Percentiles rank a stretch among this genome's conserved stretches.
Conservation (phyloP, 257 asterid species). For the Mentha longifolia region DNA sequence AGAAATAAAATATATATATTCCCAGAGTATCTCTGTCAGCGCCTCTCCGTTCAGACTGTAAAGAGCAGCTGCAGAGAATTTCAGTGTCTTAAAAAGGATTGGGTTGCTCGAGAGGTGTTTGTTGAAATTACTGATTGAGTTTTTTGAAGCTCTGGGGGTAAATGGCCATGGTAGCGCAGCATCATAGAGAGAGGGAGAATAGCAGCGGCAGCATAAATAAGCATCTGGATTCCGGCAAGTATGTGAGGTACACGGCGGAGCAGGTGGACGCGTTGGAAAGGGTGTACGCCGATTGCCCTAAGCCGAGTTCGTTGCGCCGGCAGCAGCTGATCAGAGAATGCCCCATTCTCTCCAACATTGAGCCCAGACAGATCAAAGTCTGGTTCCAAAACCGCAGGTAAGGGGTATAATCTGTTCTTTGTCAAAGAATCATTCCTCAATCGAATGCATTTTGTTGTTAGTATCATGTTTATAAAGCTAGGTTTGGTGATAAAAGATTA, state of each 20-base stretch:
- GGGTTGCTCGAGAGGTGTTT: background rate
- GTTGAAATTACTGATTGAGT: conserved; percentile 12
- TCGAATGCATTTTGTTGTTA: background rate
- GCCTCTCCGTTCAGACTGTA: conserved; percentile 24
- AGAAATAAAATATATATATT: conserved; percentile 26
- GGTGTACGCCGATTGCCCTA: conserved; percentile 88
- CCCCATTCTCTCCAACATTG: conserved; percentile 81
- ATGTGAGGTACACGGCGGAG: conserved; percentile 88
- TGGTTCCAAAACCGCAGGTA: conserved; percentile 98
- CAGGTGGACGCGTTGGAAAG: conserved; percentile 96
- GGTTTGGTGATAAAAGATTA: background rate
- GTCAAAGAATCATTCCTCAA: background rate
- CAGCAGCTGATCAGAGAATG: conserved; percentile 91
- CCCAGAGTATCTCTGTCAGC: conserved; percentile 37
- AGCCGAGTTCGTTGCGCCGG: conserved; percentile 84
- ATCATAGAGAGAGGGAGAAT: conserved; percentile 79
- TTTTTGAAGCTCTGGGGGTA: conserved; percentile 15
- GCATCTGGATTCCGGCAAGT: conserved; percentile 83
- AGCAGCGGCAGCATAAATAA: conserved; percentile 73
- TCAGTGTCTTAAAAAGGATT: conserved; percentile 23
- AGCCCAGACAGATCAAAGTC: conserved; percentile 93
- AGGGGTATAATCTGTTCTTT: background rate
- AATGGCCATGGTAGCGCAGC: conserved; percentile 89
- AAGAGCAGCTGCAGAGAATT: conserved; percentile 29
- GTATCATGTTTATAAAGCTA: background rate